Base-by-base conservation (phyloP, 2,329 filamentous ascomycete species). In the Epichloe typhina region DNA sequence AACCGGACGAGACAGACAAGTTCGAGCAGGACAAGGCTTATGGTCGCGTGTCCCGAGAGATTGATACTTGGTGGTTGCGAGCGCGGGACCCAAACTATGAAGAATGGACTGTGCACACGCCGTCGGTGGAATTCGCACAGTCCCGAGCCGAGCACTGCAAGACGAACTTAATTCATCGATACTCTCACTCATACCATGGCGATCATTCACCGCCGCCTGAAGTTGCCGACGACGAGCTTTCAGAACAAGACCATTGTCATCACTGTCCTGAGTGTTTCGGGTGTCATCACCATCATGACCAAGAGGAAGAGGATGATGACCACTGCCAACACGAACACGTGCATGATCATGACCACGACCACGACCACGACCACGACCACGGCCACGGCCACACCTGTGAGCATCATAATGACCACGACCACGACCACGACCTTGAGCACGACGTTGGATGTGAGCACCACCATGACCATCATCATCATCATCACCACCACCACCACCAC, bases 61-160 rank as follows among this genome's bases (percentile, higher is more conserved):
- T 83, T 47, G 80, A 84, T 59, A 72, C 72, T 2, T 84, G 80
- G 80, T 84, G 80, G 79, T 70, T 78, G 43, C 72, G 72, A 46
- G 76, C 76, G 41, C 72, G 79, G 40, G 77, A 82, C 53, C 75
- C 75, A 2, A 83, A 82, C 57, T 76, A 76, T 53, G 76, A 78
- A 40, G 73, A 75, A 21, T 80, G 77, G 74, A 71, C 74, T 33
- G 70, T 78, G 0, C 69, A 69, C 1, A 82, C 83, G 76, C 79
- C 78, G 3, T 74, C 76, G 2, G 74, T 82, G 17, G 77, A 80
- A 52, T 75, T 76, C 56, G 80, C 80, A 0, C 73, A 77, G 55
- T 70, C 72, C 46, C 70, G 77, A 37, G 76, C 77, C 5, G 73
- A 77, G 54, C 72, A 76, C 56, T 82, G 77, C 63, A 79, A 78